Base-by-base conservation (phyloP, 768 basidiomycete species). In the Hericium rajendrae region DNA sequence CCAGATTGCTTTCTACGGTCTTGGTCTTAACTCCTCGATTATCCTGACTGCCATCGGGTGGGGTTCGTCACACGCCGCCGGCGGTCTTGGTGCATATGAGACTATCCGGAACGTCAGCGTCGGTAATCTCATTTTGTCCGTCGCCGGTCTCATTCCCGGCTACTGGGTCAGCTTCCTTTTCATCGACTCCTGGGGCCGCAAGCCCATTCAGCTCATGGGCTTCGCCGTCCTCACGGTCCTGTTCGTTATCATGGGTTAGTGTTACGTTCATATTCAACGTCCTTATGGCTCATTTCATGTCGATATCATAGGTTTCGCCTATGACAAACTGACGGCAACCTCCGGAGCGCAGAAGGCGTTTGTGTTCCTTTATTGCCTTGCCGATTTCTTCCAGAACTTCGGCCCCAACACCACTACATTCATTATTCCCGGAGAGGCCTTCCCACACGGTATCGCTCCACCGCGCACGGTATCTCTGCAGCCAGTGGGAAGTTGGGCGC, bases 371-470 rank as follows among this genome's bases (percentile, higher is more conserved):
- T 93, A 92, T 74, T 88, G 88, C 68, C 74, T 93, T n/a, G 80
- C 88, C 64, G 86, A 88, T 68, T 91, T 91, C 74, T 90, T 91
- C 85, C 86, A 89, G 74, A 92, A 92, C 72, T 92, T 91, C 60
- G 90, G 88, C 2, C 87, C 85, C 10, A 89, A 91, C 63, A 79
- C 79, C 0, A 91, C 88, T 0, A 91, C 89, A 0, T 92, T 93
- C 69, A 62, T 91, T 55, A 73, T 91, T 3, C 89, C 91, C 0
- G 88, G 87, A 61, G 91, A 94, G 68, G 79, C 75, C 24, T 93
- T 91, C 81, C 91, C 1, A 94, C 91, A 1, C 87, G 91, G 50
- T 91, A 92, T 69, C 83, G 91, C 60, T 89, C 88, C 6, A 91
- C 89, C 5, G 86, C 80, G 11, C 87, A 91, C 64, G 91, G 91